phyloP scores from a whole-genome alignment of 2,329 filamentous ascomycete species.

The Nakataea oryzae region DNA sequence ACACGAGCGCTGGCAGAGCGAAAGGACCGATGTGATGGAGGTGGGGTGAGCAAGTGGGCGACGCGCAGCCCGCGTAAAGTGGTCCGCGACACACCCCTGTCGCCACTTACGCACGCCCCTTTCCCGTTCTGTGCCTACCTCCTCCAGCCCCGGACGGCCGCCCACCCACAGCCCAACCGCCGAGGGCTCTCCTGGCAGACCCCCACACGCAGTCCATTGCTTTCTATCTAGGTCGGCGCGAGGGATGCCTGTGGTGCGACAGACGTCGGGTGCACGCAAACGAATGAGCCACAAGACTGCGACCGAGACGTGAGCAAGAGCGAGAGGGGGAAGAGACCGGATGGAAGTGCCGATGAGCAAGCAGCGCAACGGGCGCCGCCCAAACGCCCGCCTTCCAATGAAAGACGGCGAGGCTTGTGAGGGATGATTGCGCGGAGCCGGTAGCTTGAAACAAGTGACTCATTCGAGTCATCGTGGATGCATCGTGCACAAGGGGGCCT shows the following conservation, averaged over 20 bases:
- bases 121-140: not conserved
- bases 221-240: not conserved
- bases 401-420: not conserved
- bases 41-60: not conserved
- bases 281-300: not conserved
- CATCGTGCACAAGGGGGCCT: not conserved
- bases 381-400: not conserved
- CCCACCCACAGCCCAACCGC: too few relatives aligned
- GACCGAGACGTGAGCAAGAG: not conserved
- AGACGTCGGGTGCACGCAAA: not conserved
- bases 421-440: not conserved
- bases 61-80: constrained; percentile 5
- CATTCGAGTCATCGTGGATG: constrained; percentile 7
- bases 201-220: not conserved
- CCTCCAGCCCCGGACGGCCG: not conserved
- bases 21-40: not conserved
- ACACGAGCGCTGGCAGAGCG: not conserved
- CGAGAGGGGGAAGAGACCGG: not conserved
- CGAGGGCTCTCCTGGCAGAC: too few relatives aligned
- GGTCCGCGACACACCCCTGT: not conserved
- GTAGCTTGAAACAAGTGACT: constrained; percentile 11
- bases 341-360: not conserved
- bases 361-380: not conserved
- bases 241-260: constrained; percentile 4
- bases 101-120: not conserved